phyloP scores from a whole-genome alignment of 345 rosid genomes.

The Eucalyptus pauciflora region DNA sequence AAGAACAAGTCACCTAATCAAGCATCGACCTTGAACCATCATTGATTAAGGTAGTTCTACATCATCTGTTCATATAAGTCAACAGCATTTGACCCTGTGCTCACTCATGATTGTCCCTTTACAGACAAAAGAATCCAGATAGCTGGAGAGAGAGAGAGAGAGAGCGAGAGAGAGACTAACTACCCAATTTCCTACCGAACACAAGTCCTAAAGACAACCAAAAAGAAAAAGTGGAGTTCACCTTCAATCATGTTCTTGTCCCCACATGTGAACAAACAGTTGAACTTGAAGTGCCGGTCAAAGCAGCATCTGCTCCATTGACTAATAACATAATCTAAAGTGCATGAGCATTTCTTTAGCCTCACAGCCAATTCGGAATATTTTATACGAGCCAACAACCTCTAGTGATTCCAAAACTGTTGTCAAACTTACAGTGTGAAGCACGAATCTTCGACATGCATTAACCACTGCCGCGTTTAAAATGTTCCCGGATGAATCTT shows the following conservation, averaged over 20 bases:
- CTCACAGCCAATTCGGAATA: not conserved
- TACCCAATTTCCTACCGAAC: not conserved
- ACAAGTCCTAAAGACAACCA: conserved; percentile 2
- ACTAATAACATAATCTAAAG: not conserved
- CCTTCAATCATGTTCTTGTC: conserved; percentile 20
- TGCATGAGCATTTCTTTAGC: not conserved
- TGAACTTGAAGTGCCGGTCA: conserved; percentile 3
- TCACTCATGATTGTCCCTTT: not conserved
- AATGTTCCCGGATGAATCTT: conserved; percentile 67
- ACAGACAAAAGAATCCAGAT: not conserved
- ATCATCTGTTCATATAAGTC: not conserved
- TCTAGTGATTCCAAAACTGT: not conserved
- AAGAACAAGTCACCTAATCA: not conserved
- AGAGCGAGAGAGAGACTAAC: not conserved
- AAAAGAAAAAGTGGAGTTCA: conserved; percentile 12
- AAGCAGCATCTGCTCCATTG: conserved; percentile 15
- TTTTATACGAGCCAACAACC: not conserved
- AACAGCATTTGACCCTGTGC: not conserved
- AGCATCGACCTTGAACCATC: not conserved
- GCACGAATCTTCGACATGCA: not conserved
- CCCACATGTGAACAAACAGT: conserved; percentile 7
- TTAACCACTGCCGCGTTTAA: conserved; percentile 51
- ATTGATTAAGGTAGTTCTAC: not conserved
- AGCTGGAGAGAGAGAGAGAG: not conserved
- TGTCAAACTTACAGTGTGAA: not conserved